Evolutionary conservation across 2,329 filamentous ascomycete genomes (phyloP).

Genomic region (Macrophomina pseudophaseolina): DNA sequence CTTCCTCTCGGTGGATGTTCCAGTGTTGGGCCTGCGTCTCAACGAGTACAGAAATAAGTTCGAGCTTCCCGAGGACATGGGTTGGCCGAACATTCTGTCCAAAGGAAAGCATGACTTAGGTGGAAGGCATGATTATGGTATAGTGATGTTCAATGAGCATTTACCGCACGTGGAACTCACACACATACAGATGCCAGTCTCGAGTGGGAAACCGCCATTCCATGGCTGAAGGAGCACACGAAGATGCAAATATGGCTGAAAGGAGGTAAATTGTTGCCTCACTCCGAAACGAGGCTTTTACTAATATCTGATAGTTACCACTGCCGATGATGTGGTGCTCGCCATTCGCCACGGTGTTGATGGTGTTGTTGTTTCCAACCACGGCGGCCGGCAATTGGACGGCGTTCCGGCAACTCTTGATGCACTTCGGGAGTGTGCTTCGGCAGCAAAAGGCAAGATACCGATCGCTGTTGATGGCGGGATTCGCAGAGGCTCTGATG

Average conservation of each 20-base stretch:
- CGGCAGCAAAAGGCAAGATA: conserved; percentile 53
- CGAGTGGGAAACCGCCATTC: conserved; percentile 58
- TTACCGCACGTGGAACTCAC: neutral
- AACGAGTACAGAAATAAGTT: conserved; percentile 62
- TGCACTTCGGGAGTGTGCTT: conserved; percentile 47
- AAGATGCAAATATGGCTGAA: conserved; percentile 57
- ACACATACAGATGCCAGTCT: conserved; percentile 30
- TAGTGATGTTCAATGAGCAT: neutral
- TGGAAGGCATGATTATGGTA: conserved; percentile 19
- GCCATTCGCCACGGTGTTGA: conserved; percentile 51
- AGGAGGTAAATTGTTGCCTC: conserved; percentile 34
- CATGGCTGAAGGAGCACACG: conserved; percentile 55
- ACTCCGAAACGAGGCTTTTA: neutral
- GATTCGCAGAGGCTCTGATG: conserved; percentile 60
- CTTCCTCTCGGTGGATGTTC: conserved; percentile 61
- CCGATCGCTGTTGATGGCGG: conserved; percentile 67
- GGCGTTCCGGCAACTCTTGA: conserved; percentile 61
- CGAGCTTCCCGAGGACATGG: conserved; percentile 50
- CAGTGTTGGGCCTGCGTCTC: conserved; percentile 58
- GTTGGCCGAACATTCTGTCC: conserved; percentile 51
- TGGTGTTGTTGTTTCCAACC: conserved; percentile 60
- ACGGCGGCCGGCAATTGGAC: conserved; percentile 63
- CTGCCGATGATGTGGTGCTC: conserved; percentile 48
- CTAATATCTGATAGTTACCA: conserved; percentile 33
- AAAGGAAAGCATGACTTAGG: conserved; percentile 32